Evolutionary conservation across 306 rosid genomes (phyloP).

Genomic region (Nissolia schottii): DNA sequence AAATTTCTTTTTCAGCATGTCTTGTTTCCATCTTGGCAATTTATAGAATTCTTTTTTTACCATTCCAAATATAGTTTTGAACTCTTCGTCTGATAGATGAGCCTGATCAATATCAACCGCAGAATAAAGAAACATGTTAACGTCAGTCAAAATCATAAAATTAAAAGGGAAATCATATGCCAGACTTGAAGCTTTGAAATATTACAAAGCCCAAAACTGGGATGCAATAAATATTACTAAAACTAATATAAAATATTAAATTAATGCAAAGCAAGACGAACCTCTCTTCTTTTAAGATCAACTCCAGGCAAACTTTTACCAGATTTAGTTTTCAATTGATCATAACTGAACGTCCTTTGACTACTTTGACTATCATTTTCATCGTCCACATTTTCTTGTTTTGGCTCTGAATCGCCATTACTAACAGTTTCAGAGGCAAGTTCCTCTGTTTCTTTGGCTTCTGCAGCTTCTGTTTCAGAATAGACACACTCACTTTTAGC

Average conservation of each 20-base stretch:
- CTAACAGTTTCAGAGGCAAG: slow-evolving; percentile 34
- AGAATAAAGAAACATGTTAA: slow-evolving; percentile 5
- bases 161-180: not conserved
- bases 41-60: slow-evolving; percentile 68
- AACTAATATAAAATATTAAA: not conserved
- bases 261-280: slow-evolving; percentile 26
- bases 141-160: not conserved
- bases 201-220: not conserved
- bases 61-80: slow-evolving; percentile 60
- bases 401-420: slow-evolving; percentile 45
- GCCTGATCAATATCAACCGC: slow-evolving; percentile 40
- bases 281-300: slow-evolving; percentile 83
- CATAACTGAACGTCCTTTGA: slow-evolving; percentile 48
- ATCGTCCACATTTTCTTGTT: slow-evolving; percentile 41
- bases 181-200: not conserved
- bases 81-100: slow-evolving; percentile 83
- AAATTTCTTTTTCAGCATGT: slow-evolving; percentile 75
- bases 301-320: slow-evolving; percentile 58
- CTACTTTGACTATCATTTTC: slow-evolving; percentile 30
- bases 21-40: slow-evolving; percentile 93
- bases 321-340: slow-evolving; percentile 65
- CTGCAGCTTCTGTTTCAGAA: slow-evolving; percentile 53
- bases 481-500: slow-evolving; percentile 34
- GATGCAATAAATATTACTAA: not conserved
- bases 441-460: slow-evolving; percentile 54